Evolutionary conservation across 2,329 filamentous ascomycete genomes (phyloP), one percentile per base, ranked within the genome.

Genomic region (Conoideocrella luteorostrata): DNA sequence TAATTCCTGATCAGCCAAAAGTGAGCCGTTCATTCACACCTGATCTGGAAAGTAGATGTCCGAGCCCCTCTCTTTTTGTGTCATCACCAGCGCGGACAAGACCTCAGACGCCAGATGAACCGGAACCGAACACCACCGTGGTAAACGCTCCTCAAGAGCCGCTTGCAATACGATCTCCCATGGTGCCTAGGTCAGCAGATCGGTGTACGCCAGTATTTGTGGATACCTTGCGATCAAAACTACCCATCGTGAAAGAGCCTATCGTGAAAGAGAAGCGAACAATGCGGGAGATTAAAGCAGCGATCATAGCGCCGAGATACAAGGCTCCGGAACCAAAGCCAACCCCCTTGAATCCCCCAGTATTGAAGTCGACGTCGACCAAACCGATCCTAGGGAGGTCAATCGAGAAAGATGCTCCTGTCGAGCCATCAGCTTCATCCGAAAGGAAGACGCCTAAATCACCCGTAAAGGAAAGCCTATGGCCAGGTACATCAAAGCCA

Each of bases 251-350:
- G 4, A 45, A 43, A 13, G n/a, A 9, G 18, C 35, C 21, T 6
- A 42, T 13, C 7, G 20, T 24, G 9, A 37, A 37, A 28, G 39
- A 43, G 9, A 45, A 26, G 30, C 46, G 46, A 21, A 43, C 46
- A 6, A 48, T 45, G 46, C 35, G 43, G 20, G 43, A 48, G 4
- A 17, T 48, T 24, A 48, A 45, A 30, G 39, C 45, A 21, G 46
- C 46, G 7, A 29, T 48, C 7, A 43, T 41, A 33, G 39, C 39
- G n/a, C 46, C 46, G n/a, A 21, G 13, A 20, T 18, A 15, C 35
- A 42, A 22, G 43, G 33, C 18, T 5, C 17, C n/a, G 30, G 12
- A 20, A 4, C 40, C 29, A 12, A 43, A 40, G 32, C 40, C 30
- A 15, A 13, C 18, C 21, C 18, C 41, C n/a, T n/a, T n/a, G n/a